Percentiles rank a stretch among this genome's conserved stretches.
Evolutionary conservation across 257 asterid species (phyloP).

Genomic region (Penstemon barbatus): DNA sequence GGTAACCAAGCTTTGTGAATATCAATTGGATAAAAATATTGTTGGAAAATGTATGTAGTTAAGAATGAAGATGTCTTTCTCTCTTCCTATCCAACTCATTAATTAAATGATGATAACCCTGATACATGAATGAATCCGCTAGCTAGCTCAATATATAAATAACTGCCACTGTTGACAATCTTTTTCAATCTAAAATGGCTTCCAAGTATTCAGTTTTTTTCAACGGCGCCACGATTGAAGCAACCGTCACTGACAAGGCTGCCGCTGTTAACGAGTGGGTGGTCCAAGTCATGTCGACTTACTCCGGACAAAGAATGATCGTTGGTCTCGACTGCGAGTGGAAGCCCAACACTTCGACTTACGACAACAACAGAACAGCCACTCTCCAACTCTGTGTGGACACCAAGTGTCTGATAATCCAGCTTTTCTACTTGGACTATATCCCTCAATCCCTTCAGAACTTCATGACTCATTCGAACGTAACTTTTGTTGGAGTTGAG

Average conservation of each 20-base stretch:
- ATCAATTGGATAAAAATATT: no score
- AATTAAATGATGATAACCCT: no score
- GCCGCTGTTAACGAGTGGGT: slow-evolving; percentile 21
- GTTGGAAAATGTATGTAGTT: no score
- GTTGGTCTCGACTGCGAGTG: slow-evolving; percentile 36
- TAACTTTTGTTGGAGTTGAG: slow-evolving; percentile 32
- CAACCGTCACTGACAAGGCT: slow-evolving; percentile 24
- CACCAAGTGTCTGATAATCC: slow-evolving; percentile 23
- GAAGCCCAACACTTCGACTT: background rate
- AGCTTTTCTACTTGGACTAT: slow-evolving; percentile 18
- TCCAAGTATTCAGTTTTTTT: slow-evolving; percentile 18
- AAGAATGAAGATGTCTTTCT: no score
- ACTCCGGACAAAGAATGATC: slow-evolving; percentile 12
- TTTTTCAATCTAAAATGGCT: background rate
- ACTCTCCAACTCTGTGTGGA: slow-evolving; percentile 29
- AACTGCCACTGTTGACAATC: no score
- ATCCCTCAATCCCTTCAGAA: slow-evolving; percentile 10
- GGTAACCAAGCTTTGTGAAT: no score
- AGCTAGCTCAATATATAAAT: no score
- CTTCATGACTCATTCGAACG: background rate
- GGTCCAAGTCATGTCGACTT: background rate
- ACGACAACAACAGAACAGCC: slow-evolving; percentile 25
- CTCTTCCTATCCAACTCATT: no score
- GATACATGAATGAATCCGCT: no score
- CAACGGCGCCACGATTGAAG: slow-evolving; percentile 14